Evolutionary conservation across 768 basidiomycete genomes (phyloP).

Genomic region (Pisolithus tinctorius): DNA sequence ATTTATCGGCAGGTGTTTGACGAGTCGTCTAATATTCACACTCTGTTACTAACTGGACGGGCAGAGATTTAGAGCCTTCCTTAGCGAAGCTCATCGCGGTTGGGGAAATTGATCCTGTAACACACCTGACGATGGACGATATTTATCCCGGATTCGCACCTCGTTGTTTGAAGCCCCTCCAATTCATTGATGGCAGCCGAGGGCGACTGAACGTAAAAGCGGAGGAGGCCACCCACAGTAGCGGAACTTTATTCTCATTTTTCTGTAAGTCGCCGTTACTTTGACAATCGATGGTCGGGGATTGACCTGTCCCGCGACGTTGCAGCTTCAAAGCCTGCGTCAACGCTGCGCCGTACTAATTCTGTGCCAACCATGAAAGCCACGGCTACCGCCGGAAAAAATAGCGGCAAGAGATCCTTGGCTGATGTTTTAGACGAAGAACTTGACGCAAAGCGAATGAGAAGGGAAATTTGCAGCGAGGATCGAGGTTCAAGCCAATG

Average conservation of each 20-base stretch:
- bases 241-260: slow-evolving; percentile 49
- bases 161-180: slow-evolving; percentile 39
- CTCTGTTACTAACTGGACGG: slow-evolving; percentile 6
- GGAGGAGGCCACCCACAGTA: slow-evolving; percentile 29
- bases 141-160: slow-evolving; percentile 66
- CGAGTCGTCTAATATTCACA: background rate
- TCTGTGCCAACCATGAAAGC: slow-evolving; percentile 23
- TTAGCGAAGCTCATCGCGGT: slow-evolving; percentile 61
- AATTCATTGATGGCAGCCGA: slow-evolving; percentile 17
- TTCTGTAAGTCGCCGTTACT: slow-evolving; percentile 43
- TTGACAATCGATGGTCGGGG: slow-evolving; percentile 19
- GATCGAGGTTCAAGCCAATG: slow-evolving; percentile 24
- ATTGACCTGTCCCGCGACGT: slow-evolving; percentile 29
- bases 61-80: slow-evolving; percentile 56
- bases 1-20: slow-evolving; percentile 59
- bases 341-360: slow-evolving; percentile 19
- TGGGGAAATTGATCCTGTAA: slow-evolving; percentile 68
- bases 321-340: slow-evolving; percentile 20
- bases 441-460: slow-evolving; percentile 44
- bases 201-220: slow-evolving; percentile 26
- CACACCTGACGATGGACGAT: slow-evolving; percentile 64
- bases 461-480: slow-evolving; percentile 10
- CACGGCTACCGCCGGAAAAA: slow-evolving; percentile 37
- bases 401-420: slow-evolving; percentile 73
- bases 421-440: slow-evolving; percentile 67